phyloP scores from a whole-genome alignment of 2,329 filamentous ascomycete genomes.

The Daldinia eschscholtzii region DNA sequence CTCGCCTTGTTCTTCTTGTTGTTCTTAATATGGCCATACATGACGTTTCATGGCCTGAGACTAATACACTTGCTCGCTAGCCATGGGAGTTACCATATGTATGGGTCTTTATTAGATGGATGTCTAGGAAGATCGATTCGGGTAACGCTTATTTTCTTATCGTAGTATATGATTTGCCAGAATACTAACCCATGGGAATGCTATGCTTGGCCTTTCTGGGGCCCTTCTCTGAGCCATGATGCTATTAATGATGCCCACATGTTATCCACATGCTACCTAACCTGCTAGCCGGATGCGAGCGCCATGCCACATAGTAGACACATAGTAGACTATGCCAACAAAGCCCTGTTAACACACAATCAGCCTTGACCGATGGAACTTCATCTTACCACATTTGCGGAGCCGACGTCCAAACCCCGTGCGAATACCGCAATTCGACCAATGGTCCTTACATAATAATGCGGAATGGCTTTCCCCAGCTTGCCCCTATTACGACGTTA shows the following conservation, averaged over 20 bases:
- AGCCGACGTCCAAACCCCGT: neutral
- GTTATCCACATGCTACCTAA: constrained; percentile 20
- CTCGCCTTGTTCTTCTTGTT: neutral
- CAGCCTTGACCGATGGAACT: constrained; percentile 33
- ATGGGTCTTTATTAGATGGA: neutral
- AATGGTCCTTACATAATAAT: constrained; percentile 23
- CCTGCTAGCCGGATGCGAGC: neutral
- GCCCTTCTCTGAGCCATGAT: constrained; percentile 1
- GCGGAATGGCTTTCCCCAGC: constrained; percentile 6
- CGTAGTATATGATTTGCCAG: constrained; percentile 25
- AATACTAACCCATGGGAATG: constrained; percentile 8
- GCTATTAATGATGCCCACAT: constrained; percentile 34
- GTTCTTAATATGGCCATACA: constrained; percentile 5
- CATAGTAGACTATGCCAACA: constrained; percentile 2
- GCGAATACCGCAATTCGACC: constrained; percentile 9
- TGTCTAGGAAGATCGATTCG: constrained; percentile 18
- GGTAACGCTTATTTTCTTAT: constrained; percentile 19
- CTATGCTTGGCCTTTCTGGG: constrained; percentile 2
- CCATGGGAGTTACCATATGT: constrained; percentile 11
- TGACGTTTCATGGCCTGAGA: constrained; percentile 17
- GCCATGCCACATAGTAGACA: neutral
- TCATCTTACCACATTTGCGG: constrained; percentile 41
- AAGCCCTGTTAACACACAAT: constrained; percentile 14
- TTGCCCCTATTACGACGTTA: constrained; percentile 11
- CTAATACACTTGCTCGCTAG: constrained; percentile 19